A percentile compares a stretch with the other conserved stretches of the same genome.
Evolutionary conservation across 176 grass and related monocot genomes (phyloP).

Genomic region (Phoenix dactylifera): DNA sequence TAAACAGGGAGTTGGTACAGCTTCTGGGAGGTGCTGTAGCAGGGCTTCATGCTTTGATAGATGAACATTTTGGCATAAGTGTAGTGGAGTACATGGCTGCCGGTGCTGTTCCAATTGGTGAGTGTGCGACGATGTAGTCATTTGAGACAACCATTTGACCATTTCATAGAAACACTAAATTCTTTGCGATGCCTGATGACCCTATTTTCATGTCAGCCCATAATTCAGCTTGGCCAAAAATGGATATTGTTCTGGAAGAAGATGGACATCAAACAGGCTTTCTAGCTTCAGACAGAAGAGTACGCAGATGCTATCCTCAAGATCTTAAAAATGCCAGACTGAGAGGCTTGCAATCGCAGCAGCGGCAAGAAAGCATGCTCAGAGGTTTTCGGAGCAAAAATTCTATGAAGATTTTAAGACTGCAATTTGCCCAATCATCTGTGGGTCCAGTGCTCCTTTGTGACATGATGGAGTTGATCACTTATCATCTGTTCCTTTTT

Average conservation of each 20-base stretch:
- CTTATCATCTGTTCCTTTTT: neutral
- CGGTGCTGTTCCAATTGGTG: conserved; percentile 89
- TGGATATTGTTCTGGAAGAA: conserved; percentile 90
- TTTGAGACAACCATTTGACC: too few relatives aligned
- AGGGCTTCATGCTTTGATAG: conserved; percentile 91
- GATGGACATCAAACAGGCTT: conserved; percentile 56
- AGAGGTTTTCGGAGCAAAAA: conserved; percentile 68
- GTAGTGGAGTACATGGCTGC: conserved; percentile 98
- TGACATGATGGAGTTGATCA: too few relatives aligned
- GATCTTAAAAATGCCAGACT: conserved; percentile 45
- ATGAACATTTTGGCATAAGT: conserved; percentile 95
- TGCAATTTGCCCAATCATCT: conserved; percentile 23
- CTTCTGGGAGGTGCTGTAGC: conserved; percentile 68
- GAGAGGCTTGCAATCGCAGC: conserved; percentile 58
- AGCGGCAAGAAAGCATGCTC: conserved; percentile 59
- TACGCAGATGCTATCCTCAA: conserved; percentile 58
- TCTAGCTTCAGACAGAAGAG: conserved; percentile 60
- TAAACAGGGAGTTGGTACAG: conserved; percentile 54
- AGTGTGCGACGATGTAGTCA: conserved; percentile 1
- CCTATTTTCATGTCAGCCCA: conserved; percentile 30
- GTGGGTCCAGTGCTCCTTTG: neutral
- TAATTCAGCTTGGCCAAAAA: conserved; percentile 86
- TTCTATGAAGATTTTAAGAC: conserved; percentile 67
- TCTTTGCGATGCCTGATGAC: too few relatives aligned
- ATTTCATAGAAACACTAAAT: too few relatives aligned